These are phyloP conservation scores for Aphanomyces cochlioides DNA, from an alignment of 352 stramenopile species.

Conservation along the genomic window DNA sequence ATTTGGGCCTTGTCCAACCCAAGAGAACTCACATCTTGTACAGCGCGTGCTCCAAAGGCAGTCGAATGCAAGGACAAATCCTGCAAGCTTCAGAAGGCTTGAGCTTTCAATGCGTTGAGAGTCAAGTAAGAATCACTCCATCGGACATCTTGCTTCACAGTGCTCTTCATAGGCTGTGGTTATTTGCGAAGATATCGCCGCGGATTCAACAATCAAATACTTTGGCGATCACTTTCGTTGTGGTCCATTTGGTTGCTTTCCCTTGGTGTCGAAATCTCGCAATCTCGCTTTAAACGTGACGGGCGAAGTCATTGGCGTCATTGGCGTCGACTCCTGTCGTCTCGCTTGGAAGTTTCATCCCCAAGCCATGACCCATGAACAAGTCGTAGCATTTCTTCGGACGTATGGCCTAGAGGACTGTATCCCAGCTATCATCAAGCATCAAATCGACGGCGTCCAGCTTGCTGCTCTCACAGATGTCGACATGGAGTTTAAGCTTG, in stretches of 20 bases:
- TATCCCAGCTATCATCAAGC: constrained; percentile 38
- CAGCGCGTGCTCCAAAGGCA: constrained; percentile 47
- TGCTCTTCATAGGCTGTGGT: constrained; percentile 4
- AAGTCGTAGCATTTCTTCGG: constrained; percentile 49
- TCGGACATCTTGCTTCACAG: background rate
- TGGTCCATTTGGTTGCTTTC: constrained; percentile 19
- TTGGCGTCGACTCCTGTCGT: constrained; percentile 56
- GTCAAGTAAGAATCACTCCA: constrained; percentile 12
- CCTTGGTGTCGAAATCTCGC: background rate
- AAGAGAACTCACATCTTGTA: constrained; percentile 52
- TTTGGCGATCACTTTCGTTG: constrained; percentile 11
- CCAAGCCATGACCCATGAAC: constrained; percentile 51
- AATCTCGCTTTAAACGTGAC: background rate
- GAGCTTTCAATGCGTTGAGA: constrained; percentile 18
- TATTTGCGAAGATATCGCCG: constrained; percentile 25
- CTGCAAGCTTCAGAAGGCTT: constrained; percentile 29
- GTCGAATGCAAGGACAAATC: constrained; percentile 42
- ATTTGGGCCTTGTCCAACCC: constrained; percentile 57
- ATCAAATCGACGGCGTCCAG: constrained; percentile 41
- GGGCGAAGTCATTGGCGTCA: constrained; percentile 40
- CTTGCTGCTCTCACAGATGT: constrained; percentile 20
- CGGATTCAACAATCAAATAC: constrained; percentile 8
- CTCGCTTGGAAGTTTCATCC: constrained; percentile 46
- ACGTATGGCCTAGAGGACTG: constrained; percentile 41
- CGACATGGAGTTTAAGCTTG: constrained; percentile 27